Evolutionary conservation across 305 asterid species (phyloP).

Genomic region (Fraxinus platypoda): DNA sequence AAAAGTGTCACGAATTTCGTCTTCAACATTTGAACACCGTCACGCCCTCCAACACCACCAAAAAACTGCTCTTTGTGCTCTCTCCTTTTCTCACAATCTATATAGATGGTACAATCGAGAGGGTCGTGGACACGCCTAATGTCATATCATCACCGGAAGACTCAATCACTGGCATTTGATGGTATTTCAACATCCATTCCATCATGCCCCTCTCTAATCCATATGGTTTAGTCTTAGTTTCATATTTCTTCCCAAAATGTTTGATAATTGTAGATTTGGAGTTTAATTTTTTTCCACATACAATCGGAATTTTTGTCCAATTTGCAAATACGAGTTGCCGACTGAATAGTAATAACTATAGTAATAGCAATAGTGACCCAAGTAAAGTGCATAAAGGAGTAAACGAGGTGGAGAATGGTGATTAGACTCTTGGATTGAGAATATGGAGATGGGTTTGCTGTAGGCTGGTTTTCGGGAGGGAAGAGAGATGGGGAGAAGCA

Average conservation of each 20-base stretch:
- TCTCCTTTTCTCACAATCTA: neutral
- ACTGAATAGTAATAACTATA: constrained; percentile 34
- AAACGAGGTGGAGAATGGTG: constrained; percentile 43
- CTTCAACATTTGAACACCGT: too few relatives aligned
- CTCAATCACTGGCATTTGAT: neutral
- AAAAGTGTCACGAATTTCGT: too few relatives aligned
- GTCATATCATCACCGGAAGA: neutral
- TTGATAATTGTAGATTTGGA: constrained; percentile 30
- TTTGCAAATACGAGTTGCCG: constrained; percentile 75
- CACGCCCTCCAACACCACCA: too few relatives aligned
- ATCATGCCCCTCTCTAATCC: neutral
- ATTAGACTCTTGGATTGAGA: constrained; percentile 70
- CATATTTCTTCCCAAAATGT: neutral
- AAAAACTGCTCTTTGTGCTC: neutral
- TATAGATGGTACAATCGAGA: neutral
- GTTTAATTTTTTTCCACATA: constrained; percentile 43
- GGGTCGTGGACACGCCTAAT: neutral
- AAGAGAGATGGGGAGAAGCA: constrained; percentile 82
- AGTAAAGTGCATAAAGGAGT: constrained; percentile 13
- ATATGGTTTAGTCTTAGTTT: neutral
- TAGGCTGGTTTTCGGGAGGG: constrained; percentile 65
- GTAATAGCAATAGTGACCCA: constrained; percentile 18
- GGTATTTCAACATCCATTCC: neutral
- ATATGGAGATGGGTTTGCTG: constrained; percentile 93
- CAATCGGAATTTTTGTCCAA: constrained; percentile 81